These are phyloP conservation scores for Cokeromyces recurvatus DNA, from an alignment of 371 early-diverging fungal species.

Conservation along the genomic window DNA sequence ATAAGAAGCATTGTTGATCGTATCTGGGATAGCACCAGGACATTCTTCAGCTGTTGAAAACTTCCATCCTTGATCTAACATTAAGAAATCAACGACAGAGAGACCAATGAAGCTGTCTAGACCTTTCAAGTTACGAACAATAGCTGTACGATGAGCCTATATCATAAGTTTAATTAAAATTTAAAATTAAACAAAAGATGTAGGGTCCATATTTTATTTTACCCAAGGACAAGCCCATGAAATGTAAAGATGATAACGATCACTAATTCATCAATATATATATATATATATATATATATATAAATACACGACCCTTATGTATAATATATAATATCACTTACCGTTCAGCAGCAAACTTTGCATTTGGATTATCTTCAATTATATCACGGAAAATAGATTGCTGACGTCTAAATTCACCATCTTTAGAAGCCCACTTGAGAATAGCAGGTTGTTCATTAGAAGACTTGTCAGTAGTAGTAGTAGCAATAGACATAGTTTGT, in stretches of 20 bases:
- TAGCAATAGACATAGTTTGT: slow-evolving; percentile 10
- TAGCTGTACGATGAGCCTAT: slow-evolving; percentile 83
- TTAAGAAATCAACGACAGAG: slow-evolving; percentile 78
- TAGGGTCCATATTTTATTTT: too few relatives aligned
- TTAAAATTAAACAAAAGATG: neutral
- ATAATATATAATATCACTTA: slow-evolving; percentile 21
- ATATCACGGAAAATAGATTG: slow-evolving; percentile 77
- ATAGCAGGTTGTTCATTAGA: slow-evolving; percentile 26
- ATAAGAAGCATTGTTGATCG: slow-evolving; percentile 65
- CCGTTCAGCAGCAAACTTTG: slow-evolving; percentile 75
- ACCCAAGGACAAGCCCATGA: slow-evolving; percentile 87
- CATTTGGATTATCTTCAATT: slow-evolving; percentile 52
- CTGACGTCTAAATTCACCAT: slow-evolving; percentile 86
- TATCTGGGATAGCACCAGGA: slow-evolving; percentile 79
- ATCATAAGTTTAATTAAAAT: neutral
- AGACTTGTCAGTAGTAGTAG: neutral
- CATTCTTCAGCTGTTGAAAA: slow-evolving; percentile 66
- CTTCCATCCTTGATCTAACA: slow-evolving; percentile 82
- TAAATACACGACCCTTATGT: neutral
- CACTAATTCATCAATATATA: slow-evolving; percentile 28
- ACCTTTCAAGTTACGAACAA: slow-evolving; percentile 85
- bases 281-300: neutral
- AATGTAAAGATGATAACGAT: slow-evolving; percentile 76
- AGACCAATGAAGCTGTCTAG: slow-evolving; percentile 76
- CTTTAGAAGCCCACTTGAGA: slow-evolving; percentile 73